These are phyloP conservation scores for Neoboletus brunneissimus DNA, from an alignment of 768 basidiomycete species.

Conservation along the genomic window DNA sequence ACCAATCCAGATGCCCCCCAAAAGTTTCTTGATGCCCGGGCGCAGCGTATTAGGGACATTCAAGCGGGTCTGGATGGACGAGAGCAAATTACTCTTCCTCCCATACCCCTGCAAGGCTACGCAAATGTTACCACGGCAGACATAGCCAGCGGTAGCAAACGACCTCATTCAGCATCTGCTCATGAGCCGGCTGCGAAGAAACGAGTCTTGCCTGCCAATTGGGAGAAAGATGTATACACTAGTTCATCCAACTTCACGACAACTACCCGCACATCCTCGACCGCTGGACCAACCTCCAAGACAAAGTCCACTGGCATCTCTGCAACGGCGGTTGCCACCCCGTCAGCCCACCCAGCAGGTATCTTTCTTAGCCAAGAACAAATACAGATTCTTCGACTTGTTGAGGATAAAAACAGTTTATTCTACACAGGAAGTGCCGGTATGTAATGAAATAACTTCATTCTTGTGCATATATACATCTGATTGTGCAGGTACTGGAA, in stretches of 20 bases:
- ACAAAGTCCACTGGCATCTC: constrained; percentile 6
- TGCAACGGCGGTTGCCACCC: background rate
- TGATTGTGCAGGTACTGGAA: constrained; percentile 75
- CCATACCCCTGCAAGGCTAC: constrained; percentile 10
- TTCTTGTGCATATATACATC: constrained; percentile 18
- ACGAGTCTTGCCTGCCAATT: constrained; percentile 52
- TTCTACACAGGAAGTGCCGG: constrained; percentile 99
- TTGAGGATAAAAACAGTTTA: constrained; percentile 67
- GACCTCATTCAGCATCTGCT: constrained; percentile 22
- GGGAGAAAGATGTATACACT: constrained; percentile 39
- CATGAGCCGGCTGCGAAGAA: constrained; percentile 45
- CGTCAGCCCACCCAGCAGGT: constrained; percentile 30
- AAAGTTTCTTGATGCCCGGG: constrained; percentile 23
- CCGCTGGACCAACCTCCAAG: constrained; percentile 7
- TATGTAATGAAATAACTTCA: constrained; percentile 36
- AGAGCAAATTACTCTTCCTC: constrained; percentile 25
- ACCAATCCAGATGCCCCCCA: constrained; percentile 19
- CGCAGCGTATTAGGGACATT: constrained; percentile 53
- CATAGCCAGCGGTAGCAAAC: constrained; percentile 34
- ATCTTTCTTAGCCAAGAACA: constrained; percentile 85
- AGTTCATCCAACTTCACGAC: constrained; percentile 35
- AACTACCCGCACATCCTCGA: constrained; percentile 11
- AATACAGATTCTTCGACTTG: constrained; percentile 75
- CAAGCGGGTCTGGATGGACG: constrained; percentile 53
- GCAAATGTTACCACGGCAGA: constrained; percentile 15